Evolutionary conservation across 331 rosid genomes (phyloP).

Genomic region (Erythrophleum ivorense): DNA sequence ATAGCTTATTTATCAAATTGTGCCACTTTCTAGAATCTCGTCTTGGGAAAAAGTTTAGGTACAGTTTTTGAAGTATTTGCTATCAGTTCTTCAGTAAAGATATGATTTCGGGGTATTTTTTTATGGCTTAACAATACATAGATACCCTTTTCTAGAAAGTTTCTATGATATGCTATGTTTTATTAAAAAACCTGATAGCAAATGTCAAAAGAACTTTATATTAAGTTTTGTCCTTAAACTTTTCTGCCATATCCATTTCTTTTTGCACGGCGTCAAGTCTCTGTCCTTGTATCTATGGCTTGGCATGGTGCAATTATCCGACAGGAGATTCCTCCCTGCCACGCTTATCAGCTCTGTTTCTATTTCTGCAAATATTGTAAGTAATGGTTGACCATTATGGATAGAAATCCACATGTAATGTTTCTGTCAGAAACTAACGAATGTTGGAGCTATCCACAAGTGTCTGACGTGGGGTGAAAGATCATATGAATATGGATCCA

Average conservation of each 20-base stretch:
- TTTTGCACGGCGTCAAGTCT: not conserved
- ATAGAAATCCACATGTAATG: constrained; percentile 41
- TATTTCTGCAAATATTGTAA: constrained; percentile 12
- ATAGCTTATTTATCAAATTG: not conserved
- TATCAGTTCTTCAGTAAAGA: not conserved
- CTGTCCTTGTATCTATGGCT: not conserved
- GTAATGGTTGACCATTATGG: constrained; percentile 27
- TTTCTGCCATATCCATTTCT: not conserved
- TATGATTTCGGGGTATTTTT: not conserved
- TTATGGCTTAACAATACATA: not conserved
- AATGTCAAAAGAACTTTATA: not conserved
- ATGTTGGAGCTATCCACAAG: not conserved
- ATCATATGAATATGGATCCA: not conserved
- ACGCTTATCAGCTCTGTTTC: constrained; percentile 21
- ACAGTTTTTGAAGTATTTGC: not conserved
- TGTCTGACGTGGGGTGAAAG: not conserved
- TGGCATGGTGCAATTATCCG: not conserved
- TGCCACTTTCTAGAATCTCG: not conserved
- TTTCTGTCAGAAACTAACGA: constrained; percentile 21
- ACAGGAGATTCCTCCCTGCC: constrained; percentile 4
- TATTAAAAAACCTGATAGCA: not conserved
- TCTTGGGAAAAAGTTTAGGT: not conserved
- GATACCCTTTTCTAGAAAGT: too few relatives aligned
- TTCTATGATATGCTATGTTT: too few relatives aligned
- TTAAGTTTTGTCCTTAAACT: not conserved